phyloP scores from a whole-genome alignment of 495 filamentous ascomycete genomes.

The Tricharina praecox region DNA sequence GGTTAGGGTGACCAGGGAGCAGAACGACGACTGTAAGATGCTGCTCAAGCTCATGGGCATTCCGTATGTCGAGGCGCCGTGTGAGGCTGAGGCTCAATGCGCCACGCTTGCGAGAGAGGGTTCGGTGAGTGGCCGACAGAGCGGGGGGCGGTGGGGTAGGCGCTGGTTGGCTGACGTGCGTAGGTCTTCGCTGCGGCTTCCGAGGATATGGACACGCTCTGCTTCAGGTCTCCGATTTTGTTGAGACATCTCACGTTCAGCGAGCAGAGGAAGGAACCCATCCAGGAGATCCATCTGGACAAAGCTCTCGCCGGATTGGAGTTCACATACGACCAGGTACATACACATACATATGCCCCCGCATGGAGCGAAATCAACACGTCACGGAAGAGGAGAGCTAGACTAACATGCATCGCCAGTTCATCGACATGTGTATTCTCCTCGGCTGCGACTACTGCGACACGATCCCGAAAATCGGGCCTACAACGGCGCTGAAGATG shows the following conservation, averaged over 20 bases:
- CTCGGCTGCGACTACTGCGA: conserved; percentile 97
- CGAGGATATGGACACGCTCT: conserved; percentile 98
- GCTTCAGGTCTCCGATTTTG: conserved; percentile 82
- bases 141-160: too few relatives aligned
- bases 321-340: conserved; percentile 61
- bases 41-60: conserved; percentile 89
- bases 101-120: conserved; percentile 76
- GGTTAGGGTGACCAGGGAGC: conserved; percentile 86
- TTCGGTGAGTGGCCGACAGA: conserved; percentile 41
- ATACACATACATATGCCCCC: too few relatives aligned
- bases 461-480: conserved; percentile 83
- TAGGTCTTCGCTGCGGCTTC: conserved; percentile 80
- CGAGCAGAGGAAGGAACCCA: conserved; percentile 92
- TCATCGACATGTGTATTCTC: conserved; percentile 94
- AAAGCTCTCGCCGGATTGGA: conserved; percentile 66
- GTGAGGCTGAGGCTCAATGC: conserved; percentile 94
- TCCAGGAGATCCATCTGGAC: conserved; percentile 80
- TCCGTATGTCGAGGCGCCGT: conserved; percentile 85
- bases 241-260: conserved; percentile 88
- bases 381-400: not conserved
- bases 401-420: conserved; percentile 37
- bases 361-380: conserved; percentile 30
- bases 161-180: not conserved
- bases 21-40: conserved; percentile 84
- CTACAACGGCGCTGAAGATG: conserved; percentile 74